A percentile compares a stretch with the other conserved stretches of the same genome.
These are phyloP conservation scores for Mayamaea pseudoterrestris DNA, from an alignment of 108 stramenopile species.

Conservation along the genomic window DNA sequence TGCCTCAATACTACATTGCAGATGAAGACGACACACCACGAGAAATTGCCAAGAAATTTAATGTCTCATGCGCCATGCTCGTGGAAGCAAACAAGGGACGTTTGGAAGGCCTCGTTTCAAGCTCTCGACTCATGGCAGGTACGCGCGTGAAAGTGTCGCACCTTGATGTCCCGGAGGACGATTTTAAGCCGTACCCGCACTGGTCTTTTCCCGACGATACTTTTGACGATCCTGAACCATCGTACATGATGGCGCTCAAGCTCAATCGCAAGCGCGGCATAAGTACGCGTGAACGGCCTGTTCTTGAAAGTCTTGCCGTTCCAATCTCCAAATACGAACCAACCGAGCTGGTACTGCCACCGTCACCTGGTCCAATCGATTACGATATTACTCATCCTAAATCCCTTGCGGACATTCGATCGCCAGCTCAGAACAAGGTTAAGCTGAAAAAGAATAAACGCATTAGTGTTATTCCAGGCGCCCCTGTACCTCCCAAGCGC, in stretches of 20 bases:
- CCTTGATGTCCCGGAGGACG: slow-evolving; percentile 40
- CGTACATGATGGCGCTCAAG: slow-evolving; percentile 81
- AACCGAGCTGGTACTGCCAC: not conserved
- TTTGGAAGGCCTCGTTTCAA: slow-evolving; percentile 40
- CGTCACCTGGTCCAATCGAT: not conserved
- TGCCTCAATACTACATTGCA: slow-evolving; percentile 65
- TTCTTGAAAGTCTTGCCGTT: slow-evolving; percentile 52
- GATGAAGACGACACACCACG: slow-evolving; percentile 76
- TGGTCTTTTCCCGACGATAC: slow-evolving; percentile 81
- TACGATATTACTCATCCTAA: too few species aligned
- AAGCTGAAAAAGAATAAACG: slow-evolving; percentile 2
- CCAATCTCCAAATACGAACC: slow-evolving; percentile 23
- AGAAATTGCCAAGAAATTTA: slow-evolving; percentile 56
- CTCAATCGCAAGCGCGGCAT: slow-evolving; percentile 40
- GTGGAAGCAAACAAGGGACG: slow-evolving; percentile 52
- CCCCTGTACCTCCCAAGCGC: slow-evolving; percentile 34
- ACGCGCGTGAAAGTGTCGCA: slow-evolving; percentile 66
- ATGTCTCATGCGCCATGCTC: slow-evolving; percentile 40
- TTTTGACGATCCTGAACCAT: slow-evolving; percentile 56
- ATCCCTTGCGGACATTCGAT: too few species aligned
- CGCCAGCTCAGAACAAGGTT: slow-evolving; percentile 12
- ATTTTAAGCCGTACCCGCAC: slow-evolving; percentile 62
- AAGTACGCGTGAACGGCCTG: slow-evolving; percentile 21
- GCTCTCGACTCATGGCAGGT: slow-evolving; percentile 50
- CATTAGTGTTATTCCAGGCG: slow-evolving; percentile 11